Conservation (phyloP, 805 yeast species). For the Tetrapisispora iriomotensis region DNA sequence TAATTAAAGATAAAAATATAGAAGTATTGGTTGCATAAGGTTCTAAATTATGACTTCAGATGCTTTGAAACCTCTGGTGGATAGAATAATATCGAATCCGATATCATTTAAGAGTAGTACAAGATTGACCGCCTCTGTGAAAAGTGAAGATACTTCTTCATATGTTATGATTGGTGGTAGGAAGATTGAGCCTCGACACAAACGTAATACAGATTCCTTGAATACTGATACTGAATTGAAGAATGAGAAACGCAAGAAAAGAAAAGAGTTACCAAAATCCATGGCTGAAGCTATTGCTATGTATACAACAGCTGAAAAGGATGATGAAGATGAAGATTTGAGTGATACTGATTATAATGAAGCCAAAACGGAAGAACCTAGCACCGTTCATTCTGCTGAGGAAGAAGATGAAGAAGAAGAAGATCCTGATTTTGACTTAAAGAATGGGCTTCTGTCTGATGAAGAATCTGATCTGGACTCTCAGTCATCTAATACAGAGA, state of each 20-base stretch:
- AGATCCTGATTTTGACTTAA: not conserved
- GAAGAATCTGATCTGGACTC: not conserved
- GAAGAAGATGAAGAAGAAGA: conserved; percentile 6
- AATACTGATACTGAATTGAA: conserved; percentile 44
- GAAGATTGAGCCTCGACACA: too few species aligned
- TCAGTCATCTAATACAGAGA: not conserved
- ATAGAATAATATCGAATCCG: conserved; percentile 52
- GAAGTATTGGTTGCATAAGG: not conserved
- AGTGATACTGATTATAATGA: conserved; percentile 10
- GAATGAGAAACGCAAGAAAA: conserved; percentile 37
- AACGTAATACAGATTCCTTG: not conserved
- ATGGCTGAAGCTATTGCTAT: conserved; percentile 38
- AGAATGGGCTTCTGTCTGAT: not conserved
- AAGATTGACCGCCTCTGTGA: conserved; percentile 1
- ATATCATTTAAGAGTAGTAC: conserved; percentile 39
- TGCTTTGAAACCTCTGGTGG: conserved; percentile 42
- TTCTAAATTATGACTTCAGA: conserved; percentile 21
- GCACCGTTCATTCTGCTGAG: conserved; percentile 1
- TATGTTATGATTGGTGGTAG: conserved; percentile 35
- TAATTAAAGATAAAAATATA: not conserved
- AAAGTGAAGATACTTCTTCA: conserved; percentile 31
- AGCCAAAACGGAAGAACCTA: not conserved
- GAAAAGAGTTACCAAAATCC: conserved; percentile 46
- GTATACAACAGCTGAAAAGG: conserved; percentile 12
- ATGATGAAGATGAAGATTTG: conserved; percentile 1